These are phyloP conservation scores for Triglochin maritima DNA, from an alignment of 106 monocot genomes.

Conservation along the genomic window DNA sequence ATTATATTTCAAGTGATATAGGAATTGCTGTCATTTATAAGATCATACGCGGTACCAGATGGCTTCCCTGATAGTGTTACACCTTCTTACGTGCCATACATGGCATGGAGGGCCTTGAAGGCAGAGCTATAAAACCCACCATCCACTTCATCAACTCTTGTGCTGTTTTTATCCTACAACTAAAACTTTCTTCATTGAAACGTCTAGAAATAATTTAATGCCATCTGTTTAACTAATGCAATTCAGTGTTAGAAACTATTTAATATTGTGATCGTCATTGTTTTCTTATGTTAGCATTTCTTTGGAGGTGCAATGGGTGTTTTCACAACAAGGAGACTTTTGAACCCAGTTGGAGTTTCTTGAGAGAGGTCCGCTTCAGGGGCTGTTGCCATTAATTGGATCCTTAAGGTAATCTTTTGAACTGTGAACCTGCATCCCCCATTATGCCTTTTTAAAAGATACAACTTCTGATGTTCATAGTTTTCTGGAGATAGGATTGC, in stretches of 20 bases:
- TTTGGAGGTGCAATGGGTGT: slow-evolving; percentile 99
- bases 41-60: slow-evolving; percentile 95
- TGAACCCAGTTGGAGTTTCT: slow-evolving; percentile 91
- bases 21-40: slow-evolving; percentile 83
- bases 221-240: too few species aligned
- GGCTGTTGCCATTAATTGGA: slow-evolving; percentile 99
- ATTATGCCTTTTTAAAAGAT: neutral
- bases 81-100: slow-evolving; percentile 98
- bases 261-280: neutral
- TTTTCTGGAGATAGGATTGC: neutral
- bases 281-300: slow-evolving; percentile 53
- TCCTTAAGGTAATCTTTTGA: slow-evolving; percentile 61
- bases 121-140: slow-evolving; percentile 15
- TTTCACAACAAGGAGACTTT: slow-evolving; percentile 74
- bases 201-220: too few species aligned
- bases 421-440: neutral
- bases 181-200: too few species aligned
- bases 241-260: too few species aligned
- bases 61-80: slow-evolving; percentile 98
- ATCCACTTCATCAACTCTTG: too few species aligned
- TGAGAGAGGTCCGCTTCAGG: slow-evolving; percentile 59
- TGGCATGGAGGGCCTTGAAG: slow-evolving; percentile 99
- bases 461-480: neutral
- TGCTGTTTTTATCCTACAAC: too few species aligned
- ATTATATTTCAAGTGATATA: slow-evolving; percentile 11